Conservation (phyloP, 129 eudicot species). For the Lonicera japonica region DNA sequence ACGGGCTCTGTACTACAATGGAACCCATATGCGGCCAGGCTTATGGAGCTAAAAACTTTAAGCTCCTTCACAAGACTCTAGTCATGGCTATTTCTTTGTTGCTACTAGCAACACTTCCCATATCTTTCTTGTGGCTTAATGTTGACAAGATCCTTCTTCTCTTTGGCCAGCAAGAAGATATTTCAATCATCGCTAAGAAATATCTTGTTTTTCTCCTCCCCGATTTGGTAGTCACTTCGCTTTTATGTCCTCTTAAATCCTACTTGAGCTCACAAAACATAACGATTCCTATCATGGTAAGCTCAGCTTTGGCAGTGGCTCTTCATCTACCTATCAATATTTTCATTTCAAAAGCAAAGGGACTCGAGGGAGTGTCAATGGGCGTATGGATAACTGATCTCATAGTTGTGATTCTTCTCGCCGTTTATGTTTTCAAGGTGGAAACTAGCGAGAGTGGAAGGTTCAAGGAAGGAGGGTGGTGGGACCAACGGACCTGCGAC, state of each 20-base stretch:
- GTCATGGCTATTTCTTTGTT: constrained; percentile 50
- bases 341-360: constrained; percentile 40
- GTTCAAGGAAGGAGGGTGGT: constrained; percentile 84
- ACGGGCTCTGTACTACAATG: constrained; percentile 77
- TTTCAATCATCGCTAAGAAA: constrained; percentile 37
- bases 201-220: constrained; percentile 69
- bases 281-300: constrained; percentile 70
- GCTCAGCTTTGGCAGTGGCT: constrained; percentile 49
- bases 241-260: constrained; percentile 66
- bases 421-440: constrained; percentile 28
- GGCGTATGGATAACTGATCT: constrained; percentile 79
- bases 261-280: constrained; percentile 67
- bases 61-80: constrained; percentile 74
- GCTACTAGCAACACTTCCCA: constrained; percentile 35
- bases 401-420: constrained; percentile 41
- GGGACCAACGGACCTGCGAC: constrained; percentile 43
- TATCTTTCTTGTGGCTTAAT: constrained; percentile 73
- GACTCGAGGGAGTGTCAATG: constrained; percentile 74
- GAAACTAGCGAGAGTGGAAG: constrained; percentile 48
- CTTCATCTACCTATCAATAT: constrained; percentile 66
- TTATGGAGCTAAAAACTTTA: constrained; percentile 74
- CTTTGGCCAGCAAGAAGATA: constrained; percentile 74
- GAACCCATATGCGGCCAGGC: constrained; percentile 98
- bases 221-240: constrained; percentile 56
- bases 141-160: constrained; percentile 54